Percentiles rank a stretch among this genome's conserved stretches.
Evolutionary conservation across 306 rosid species (phyloP).

Genomic region (Quercus robur): DNA sequence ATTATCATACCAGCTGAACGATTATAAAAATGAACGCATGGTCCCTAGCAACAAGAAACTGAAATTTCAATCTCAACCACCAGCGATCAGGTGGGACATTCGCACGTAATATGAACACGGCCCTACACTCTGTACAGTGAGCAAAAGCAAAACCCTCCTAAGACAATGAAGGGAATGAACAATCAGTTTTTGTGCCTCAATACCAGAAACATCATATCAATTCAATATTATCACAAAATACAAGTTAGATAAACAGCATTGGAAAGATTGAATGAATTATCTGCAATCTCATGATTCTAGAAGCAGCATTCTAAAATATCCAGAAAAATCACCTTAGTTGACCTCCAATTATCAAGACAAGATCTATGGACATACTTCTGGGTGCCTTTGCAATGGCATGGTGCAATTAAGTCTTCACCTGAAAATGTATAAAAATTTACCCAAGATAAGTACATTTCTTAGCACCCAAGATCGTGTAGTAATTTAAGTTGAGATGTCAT

Average conservation of each 20-base stretch:
- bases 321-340: constrained; percentile 67
- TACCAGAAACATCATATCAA: neutral
- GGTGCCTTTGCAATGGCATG: constrained; percentile 98
- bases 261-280: neutral
- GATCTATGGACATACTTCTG: constrained; percentile 92
- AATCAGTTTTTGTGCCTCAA: constrained; percentile 15
- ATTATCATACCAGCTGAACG: constrained; percentile 76
- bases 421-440: constrained; percentile 19
- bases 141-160: constrained; percentile 99
- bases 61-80: constrained; percentile 97
- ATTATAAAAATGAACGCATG: constrained; percentile 91
- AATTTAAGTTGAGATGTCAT: neutral
- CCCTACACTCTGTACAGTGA: constrained; percentile 98
- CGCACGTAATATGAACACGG: constrained; percentile 78
- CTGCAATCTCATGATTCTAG: constrained; percentile 2
- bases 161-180: constrained; percentile 19
- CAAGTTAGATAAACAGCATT: neutral
- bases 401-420: constrained; percentile 96
- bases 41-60: constrained; percentile 96
- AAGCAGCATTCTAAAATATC: neutral
- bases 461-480: neutral
- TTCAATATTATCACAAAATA: neutral
- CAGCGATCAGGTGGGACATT: constrained; percentile 94
- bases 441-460: neutral
- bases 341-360: constrained; percentile 98